Evolutionary conservation across 352 stramenopile species (phyloP).

Genomic region (Globisporangium acanthophoron): DNA sequence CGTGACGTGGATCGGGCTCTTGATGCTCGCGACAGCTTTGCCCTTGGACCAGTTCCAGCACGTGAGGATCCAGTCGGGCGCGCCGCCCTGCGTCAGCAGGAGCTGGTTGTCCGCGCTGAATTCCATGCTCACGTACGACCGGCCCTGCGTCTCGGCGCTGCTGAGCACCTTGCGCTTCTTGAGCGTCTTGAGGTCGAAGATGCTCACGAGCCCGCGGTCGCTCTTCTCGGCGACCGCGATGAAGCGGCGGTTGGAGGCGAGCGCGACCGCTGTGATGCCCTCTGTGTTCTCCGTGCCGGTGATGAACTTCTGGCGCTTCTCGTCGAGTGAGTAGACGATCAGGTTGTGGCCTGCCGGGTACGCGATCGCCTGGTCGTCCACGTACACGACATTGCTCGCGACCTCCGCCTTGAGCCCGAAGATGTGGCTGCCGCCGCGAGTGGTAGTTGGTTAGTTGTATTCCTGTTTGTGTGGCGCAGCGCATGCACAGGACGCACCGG

Average conservation of each 20-base stretch:
- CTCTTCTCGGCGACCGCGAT: slow-evolving; percentile 74
- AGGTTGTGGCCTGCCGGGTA: slow-evolving; percentile 88
- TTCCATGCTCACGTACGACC: slow-evolving; percentile 74
- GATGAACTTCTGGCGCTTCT: slow-evolving; percentile 90
- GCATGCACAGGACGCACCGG: slow-evolving; percentile 14
- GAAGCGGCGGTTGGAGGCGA: slow-evolving; percentile 71
- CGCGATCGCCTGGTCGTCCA: slow-evolving; percentile 76
- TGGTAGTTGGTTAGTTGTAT: no score
- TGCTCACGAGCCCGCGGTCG: slow-evolving; percentile 60
- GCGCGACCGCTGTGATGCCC: slow-evolving; percentile 58
- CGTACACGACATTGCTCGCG: slow-evolving; percentile 71
- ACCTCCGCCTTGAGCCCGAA: slow-evolving; percentile 90
- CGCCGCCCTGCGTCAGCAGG: slow-evolving; percentile 84
- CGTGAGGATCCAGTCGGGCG: slow-evolving; percentile 85
- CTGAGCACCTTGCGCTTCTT: slow-evolving; percentile 89
- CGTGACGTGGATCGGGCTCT: slow-evolving; percentile 55
- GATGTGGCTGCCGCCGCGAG: slow-evolving; percentile 55
- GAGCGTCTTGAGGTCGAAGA: slow-evolving; percentile 89
- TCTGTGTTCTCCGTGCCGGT: slow-evolving; percentile 67
- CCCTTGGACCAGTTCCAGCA: slow-evolving; percentile 92
- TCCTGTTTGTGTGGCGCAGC: no score
- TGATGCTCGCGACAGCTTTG: slow-evolving; percentile 77
- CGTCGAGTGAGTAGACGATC: slow-evolving; percentile 85
- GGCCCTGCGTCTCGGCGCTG: slow-evolving; percentile 55
- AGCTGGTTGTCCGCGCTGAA: slow-evolving; percentile 90